These are phyloP conservation scores for Diaporthe amygdali DNA, from an alignment of 2,329 filamentous ascomycete species.

Conservation along the genomic window DNA sequence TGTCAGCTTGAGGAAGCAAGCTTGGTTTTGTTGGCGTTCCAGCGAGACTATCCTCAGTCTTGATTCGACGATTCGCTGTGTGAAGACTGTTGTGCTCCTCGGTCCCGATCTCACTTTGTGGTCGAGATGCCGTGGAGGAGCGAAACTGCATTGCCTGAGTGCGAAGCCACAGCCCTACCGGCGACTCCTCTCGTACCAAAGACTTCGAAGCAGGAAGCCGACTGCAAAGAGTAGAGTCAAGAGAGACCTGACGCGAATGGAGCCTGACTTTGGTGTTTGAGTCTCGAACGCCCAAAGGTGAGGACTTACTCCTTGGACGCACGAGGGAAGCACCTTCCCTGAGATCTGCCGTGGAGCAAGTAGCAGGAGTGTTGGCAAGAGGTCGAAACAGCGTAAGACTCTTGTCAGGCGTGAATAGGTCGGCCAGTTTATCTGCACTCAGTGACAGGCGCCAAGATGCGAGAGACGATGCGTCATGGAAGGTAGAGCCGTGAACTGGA, in stretches of 20 bases:
- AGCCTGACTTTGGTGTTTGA: background rate
- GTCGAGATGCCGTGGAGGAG: background rate
- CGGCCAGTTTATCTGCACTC: conserved; percentile 15
- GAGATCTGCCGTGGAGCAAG: background rate
- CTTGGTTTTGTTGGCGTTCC: background rate
- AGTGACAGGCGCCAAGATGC: conserved; percentile 29
- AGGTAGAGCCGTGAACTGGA: background rate
- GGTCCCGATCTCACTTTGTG: conserved; percentile 3
- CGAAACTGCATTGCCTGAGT: conserved; percentile 21
- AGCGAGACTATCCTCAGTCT: background rate
- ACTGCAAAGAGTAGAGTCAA: background rate
- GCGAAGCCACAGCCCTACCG: conserved; percentile 23
- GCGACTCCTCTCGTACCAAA: conserved; percentile 21
- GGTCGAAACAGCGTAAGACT: background rate
- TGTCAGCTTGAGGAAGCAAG: background rate
- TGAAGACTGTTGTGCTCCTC: background rate
- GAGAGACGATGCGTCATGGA: conserved; percentile 27
- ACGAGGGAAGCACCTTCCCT: background rate
- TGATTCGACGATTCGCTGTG: background rate
- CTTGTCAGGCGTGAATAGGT: background rate
- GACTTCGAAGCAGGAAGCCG: conserved; percentile 20
- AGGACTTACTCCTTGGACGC: conserved; percentile 15
- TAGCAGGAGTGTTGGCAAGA: conserved; percentile 10
- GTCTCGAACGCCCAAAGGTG: background rate
- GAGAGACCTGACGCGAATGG: conserved; percentile 4